Percentiles rank a stretch among this genome's conserved stretches.
These are phyloP conservation scores for Leccinum rimulosum DNA, from an alignment of 768 basidiomycete species.

Conservation along the genomic window DNA sequence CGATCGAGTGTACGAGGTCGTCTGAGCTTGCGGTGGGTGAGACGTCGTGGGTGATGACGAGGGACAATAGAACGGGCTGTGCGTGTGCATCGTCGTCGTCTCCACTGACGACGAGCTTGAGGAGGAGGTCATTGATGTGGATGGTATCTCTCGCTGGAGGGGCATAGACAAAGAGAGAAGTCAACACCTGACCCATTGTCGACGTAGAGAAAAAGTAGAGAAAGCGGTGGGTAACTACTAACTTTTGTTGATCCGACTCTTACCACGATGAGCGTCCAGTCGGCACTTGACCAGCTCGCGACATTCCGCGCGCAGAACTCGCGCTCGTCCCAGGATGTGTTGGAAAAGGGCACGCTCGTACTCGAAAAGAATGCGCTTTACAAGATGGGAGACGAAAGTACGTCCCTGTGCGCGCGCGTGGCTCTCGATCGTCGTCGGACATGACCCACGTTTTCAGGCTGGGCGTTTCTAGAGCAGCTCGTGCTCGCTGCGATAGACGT, in stretches of 20 bases:
- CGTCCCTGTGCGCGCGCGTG: constrained; percentile 3
- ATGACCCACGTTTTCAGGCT: constrained; percentile 44
- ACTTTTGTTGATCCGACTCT: too few relatives aligned
- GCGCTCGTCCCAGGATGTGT: constrained; percentile 56
- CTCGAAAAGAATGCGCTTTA: constrained; percentile 45
- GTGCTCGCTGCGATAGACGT: constrained; percentile 75
- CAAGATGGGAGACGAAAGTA: constrained; percentile 59
- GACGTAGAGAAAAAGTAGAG: not conserved
- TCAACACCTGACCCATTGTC: not conserved
- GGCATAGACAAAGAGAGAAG: not conserved
- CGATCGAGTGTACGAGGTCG: constrained; percentile 55
- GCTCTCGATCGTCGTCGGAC: not conserved
- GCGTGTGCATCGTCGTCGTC: constrained; percentile 30
- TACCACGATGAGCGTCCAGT: constrained; percentile 42
- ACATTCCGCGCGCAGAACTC: constrained; percentile 49
- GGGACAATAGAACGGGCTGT: constrained; percentile 54
- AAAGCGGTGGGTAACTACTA: too few relatives aligned
- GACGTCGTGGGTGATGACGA: constrained; percentile 52
- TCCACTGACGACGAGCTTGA: constrained; percentile 43
- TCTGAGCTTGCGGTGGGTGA: constrained; percentile 48
- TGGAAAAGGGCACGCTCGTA: constrained; percentile 50
- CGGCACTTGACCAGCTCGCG: constrained; percentile 52
- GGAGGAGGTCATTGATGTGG: constrained; percentile 47
- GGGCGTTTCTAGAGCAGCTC: constrained; percentile 81
- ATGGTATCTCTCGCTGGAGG: constrained; percentile 32